Base-by-base conservation (phyloP, 176 grass and related monocot genomes). In the Rhynchospora pubera region DNA sequence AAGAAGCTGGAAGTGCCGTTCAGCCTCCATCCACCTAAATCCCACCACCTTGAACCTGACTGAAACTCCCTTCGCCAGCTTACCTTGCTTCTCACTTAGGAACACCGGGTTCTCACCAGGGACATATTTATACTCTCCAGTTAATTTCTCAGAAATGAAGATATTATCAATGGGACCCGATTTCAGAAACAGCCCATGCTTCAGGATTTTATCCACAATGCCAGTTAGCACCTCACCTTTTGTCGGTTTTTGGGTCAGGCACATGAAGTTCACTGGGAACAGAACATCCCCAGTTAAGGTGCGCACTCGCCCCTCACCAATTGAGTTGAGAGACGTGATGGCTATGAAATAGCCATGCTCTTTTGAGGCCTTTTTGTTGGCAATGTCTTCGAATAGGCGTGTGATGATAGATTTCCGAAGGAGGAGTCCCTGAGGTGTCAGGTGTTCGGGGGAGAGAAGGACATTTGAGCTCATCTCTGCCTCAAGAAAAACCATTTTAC, bases 31-130 rank as follows among this genome's bases (percentile, higher is more conserved):
- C 96, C 96, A 99, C 82, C 80, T 85, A 19, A 90, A 87, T 2
- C 96, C 96, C 51, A 95, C 58, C 11, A 99, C 89, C 86, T 91
- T 95, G 89, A 95, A 99, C 62, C 93, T 89, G 48, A 99, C 86
- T 0, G 56, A 67, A 11, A 87, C 85, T 34, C 88, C 93, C 85
- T 91, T 94, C 59, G 91, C 96, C 71, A 99, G 87, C 84, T 95
- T 99, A 0, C 92, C 91, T 47, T 87, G 87, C 46, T 89, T 89
- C 16, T 87, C 87, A 0, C 87, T 93, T 57, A 99, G 82, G 87
- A 99, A 99, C 68, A 95, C 34, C 0, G 91, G 79, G 80, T 91
- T 95, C 77, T 99, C 92, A 32, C 96, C 96, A 0, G 87, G 87
- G 15, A 93, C 90, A 87, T 89, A 95, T 69, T 89, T 95, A 84